Percentiles rank a stretch among this genome's conserved stretches.
Conservation (phyloP, 768 basidiomycete species). For the Mycena rosella region DNA sequence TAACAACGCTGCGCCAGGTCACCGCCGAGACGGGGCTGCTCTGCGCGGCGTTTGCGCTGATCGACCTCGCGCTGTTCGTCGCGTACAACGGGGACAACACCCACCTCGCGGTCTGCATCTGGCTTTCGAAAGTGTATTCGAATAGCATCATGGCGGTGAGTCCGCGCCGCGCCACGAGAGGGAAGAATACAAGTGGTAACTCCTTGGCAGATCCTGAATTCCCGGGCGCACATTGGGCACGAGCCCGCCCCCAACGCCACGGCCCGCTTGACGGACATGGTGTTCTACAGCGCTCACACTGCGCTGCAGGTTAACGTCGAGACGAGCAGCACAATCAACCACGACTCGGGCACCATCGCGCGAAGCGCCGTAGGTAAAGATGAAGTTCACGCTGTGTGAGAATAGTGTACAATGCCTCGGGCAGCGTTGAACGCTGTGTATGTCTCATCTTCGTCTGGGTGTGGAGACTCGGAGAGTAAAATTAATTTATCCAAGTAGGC, state of each 20-base stretch:
- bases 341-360: too few species aligned
- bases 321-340: too few species aligned
- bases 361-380: too few species aligned
- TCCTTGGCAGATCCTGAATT: slow-evolving; percentile 29
- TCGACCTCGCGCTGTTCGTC: slow-evolving; percentile 38
- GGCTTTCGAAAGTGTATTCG: slow-evolving; percentile 42
- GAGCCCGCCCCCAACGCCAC: not conserved
- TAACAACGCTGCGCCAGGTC: slow-evolving; percentile 13
- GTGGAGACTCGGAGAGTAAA: too few species aligned
- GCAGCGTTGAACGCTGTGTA: too few species aligned
- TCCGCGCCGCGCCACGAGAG: too few species aligned
- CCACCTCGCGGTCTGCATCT: slow-evolving; percentile 35
- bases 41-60: slow-evolving; percentile 35
- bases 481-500: too few species aligned
- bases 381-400: too few species aligned
- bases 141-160: slow-evolving; percentile 32
- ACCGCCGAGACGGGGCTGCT: slow-evolving; percentile 37
- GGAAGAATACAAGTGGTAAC: not conserved
- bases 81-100: slow-evolving; percentile 33
- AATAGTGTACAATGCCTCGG: not conserved
- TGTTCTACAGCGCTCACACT: too few species aligned
- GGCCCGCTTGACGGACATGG: too few species aligned
- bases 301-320: too few species aligned
- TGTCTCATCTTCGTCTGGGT: too few species aligned
- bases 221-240: slow-evolving; percentile 29